Base-by-base conservation (phyloP, 139 green algal species). In the Chlorella vulgaris region DNA sequence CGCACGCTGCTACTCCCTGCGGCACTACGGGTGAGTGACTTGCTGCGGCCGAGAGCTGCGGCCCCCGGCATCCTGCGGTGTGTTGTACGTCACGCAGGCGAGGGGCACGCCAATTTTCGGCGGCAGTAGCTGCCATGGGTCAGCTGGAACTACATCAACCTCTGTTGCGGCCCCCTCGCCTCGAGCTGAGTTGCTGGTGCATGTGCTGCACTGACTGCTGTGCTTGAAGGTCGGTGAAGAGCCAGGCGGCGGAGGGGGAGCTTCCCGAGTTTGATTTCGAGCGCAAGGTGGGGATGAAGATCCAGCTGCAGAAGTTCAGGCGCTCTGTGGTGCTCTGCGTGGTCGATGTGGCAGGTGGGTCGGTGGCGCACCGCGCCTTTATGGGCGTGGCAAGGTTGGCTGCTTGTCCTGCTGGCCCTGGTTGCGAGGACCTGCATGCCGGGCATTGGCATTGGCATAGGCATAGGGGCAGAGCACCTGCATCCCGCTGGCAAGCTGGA, bases 1-100 rank as follows among this genome's bases (percentile, higher is more conserved):
- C 76, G 93, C 94, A 28, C 89, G 96, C 10, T 99, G 96, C 87
- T 96, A 93, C 87, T 95, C 91, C 2, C 87, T 99, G 35, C 87
- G 71, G 8, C 86, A 98, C 85, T 91, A 95, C 69, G 93, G 95
- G 89, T 94, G 81, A 39, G 89, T 75, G 15, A 28, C 6, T 39
- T 4, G 18, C 7, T 21, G 29, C 31, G 21, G 24, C 21, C 24
- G n/a, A n/a, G n/a, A n/a, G n/a, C n/a, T n/a, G n/a, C n/a, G n/a
- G n/a, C n/a, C n/a, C n/a, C n/a, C n/a, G n/a, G n/a, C n/a, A n/a
- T n/a, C n/a, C n/a, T n/a, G n/a, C n/a, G n/a, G n/a, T n/a, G n/a
- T n/a, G n/a, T n/a, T n/a, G n/a, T n/a, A n/a, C n/a, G n/a, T n/a
- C n/a, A n/a, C n/a, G n/a, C n/a, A n/a, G n/a, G n/a, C n/a, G n/a